phyloP scores from a whole-genome alignment of 2,329 filamentous ascomycete genomes.

The Ceratocystis alfenasii region DNA sequence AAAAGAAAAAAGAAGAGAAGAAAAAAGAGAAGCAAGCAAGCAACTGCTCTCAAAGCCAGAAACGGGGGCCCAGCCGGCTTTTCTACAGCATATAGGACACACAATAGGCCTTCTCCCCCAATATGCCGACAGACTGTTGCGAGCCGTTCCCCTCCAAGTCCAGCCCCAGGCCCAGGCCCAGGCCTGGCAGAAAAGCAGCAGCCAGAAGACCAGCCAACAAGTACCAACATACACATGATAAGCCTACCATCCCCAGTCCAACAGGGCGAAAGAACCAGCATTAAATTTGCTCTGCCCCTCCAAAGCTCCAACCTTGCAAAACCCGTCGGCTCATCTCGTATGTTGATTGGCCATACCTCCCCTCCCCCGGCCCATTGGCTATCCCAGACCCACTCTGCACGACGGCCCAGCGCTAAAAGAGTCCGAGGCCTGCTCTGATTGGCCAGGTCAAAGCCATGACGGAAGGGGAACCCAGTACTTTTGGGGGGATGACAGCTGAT shows the following conservation, averaged over 20 bases:
- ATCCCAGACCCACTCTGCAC: constrained; percentile 21
- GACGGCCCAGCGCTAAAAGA: constrained; percentile 18
- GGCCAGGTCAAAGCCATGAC: not conserved
- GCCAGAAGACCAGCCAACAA: too few relatives aligned
- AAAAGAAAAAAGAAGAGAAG: not conserved
- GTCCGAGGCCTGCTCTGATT: constrained; percentile 1
- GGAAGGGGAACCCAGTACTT: not conserved
- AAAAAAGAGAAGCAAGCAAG: not conserved
- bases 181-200: too few relatives aligned
- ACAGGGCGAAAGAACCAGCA: too few relatives aligned
- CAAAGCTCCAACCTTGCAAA: not conserved
- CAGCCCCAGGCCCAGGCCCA: too few relatives aligned
- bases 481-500: not conserved
- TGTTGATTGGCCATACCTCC: constrained; percentile 17
- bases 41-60: not conserved
- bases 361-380: constrained; percentile 8
- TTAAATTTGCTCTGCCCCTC: not conserved
- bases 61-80: constrained; percentile 19
- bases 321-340: not conserved
- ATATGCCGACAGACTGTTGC: not conserved
- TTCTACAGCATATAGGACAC: not conserved
- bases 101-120: too few relatives aligned
- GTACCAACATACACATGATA: too few relatives aligned
- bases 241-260: too few relatives aligned
- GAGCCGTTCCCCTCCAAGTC: not conserved